Evolutionary conservation across 306 rosid genomes (phyloP), one percentile per base, ranked within the genome.

Genomic region (Acacia acuminata): DNA sequence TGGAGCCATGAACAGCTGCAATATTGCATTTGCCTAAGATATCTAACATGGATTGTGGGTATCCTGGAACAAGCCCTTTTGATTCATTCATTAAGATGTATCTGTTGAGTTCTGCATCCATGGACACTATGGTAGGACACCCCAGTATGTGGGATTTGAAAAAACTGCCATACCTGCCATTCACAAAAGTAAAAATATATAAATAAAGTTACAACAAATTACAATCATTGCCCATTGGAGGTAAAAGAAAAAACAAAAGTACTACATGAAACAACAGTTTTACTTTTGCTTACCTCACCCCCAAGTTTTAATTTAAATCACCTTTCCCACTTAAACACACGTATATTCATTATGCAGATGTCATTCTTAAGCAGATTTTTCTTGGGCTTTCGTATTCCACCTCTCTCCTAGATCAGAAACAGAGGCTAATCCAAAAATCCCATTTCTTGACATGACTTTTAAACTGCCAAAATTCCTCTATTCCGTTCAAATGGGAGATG

Each of bases 111-210:
- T 96, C 99, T 71, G 99, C 89, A 92, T 96, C 99, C 98, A 96
- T 94, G 4, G 97, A 96, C 63, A 96, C 98, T 56, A 91, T 90
- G 56, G 98, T 96, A 73, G 99, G 99, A 87, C 98, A 92, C 15
- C 99, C 99, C 72, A 96, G 86, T 79, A 96, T 87, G 89, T 96
- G 99, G 56, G 99, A 94, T 83, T 96, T 96, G 94, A 96, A 96
- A 82, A 96, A 88, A 84, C 93, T 89, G 65, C 99, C 99, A 84
- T 90, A 96, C 94, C 99, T 94, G 91, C 82, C 61, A 82, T 43
- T 71, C 40, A 63, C 56, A 75, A 73, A 74, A 65, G 64, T 71
- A 61, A 68, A 81, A 68, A 9, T 15, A 76, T 15, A 55, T 24
- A 25, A 24, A 65, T 13, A 17, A 34, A 78, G 22, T 30, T 30